phyloP scores from a whole-genome alignment of 1,284 basidiomycete species.

The Hymenochaete sp. region DNA sequence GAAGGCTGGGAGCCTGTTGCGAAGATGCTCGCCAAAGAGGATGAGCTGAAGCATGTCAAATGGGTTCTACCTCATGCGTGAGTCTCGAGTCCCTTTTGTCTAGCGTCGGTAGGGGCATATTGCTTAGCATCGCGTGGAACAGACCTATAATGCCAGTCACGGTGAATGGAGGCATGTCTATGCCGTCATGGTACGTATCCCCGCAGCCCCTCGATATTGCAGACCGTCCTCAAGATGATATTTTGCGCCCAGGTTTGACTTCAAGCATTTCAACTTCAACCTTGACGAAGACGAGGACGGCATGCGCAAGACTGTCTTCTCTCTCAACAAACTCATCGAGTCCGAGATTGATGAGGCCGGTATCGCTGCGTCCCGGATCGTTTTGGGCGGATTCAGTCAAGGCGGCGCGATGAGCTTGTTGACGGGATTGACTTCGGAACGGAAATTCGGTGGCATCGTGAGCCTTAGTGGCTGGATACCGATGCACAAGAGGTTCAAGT shows the following conservation, averaged over 20 bases:
- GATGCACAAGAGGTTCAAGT: conserved; percentile 52
- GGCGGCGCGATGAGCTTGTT: conserved; percentile 75
- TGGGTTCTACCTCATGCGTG: conserved; percentile 77
- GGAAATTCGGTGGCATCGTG: conserved; percentile 65
- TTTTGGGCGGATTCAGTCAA: conserved; percentile 86
- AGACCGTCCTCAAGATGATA: conserved; percentile 1
- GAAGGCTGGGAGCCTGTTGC: conserved; percentile 75
- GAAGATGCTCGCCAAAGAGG: conserved; percentile 44
- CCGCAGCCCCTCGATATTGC: background rate
- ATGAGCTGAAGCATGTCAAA: conserved; percentile 64
- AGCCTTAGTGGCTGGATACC: conserved; percentile 75
- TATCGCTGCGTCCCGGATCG: conserved; percentile 54
- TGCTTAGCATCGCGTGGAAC: conserved; percentile 1
- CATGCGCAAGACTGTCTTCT: conserved; percentile 56
- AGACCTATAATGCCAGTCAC: conserved; percentile 53
- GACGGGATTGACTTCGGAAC: conserved; percentile 58
- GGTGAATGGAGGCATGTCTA: conserved; percentile 58
- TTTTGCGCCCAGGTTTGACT: conserved; percentile 56
- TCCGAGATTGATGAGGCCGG: conserved; percentile 65
- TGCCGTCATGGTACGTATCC: conserved; percentile 59
- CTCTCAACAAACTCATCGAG: conserved; percentile 63
- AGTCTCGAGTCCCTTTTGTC: conserved; percentile 25
- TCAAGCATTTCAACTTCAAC: conserved; percentile 56
- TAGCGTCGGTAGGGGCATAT: too few species aligned
- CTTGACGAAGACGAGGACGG: conserved; percentile 61